Base-by-base conservation (phyloP, 768 basidiomycete genomes). In the Auriculariales sp. region DNA sequence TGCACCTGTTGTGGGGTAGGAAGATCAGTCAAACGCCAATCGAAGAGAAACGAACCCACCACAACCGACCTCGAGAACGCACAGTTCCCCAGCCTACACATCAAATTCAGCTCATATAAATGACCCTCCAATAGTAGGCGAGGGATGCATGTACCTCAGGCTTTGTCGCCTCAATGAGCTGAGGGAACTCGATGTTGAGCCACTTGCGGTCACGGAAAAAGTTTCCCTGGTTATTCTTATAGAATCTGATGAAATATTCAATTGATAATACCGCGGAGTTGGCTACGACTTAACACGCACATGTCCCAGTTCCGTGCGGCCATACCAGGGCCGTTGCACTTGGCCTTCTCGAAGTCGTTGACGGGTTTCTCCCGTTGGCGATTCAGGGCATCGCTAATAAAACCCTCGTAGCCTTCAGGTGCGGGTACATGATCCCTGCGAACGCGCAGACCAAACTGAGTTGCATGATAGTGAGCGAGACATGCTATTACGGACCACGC, bases 141-240 rank as follows among this genome's bases (percentile, higher is more conserved):
- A n/a, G n/a, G n/a, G n/a, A 10, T 27, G 5, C 32, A 51, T 69
- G 42, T 61, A 87, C 87, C 54, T 83, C 75, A 2, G 77, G 67
- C 54, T 79, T 70, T 11, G 83, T 74, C 1, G 83, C 81, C 10
- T 71, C 71, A 24, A 84, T 68, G 19, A 98, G 73, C 58, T 97
- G 92, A 0, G 86, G 87, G 58, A 98, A 98, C 63, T 99, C 95
- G n/a, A 88, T 78, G 56, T 86, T 78, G 28, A 98, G 70, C 94
- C 95, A 99, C 69, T 90, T 87, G 51, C 95, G 73, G 64, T 98
- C 81, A 33, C 87, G 82, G 70, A 98, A 99, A 66, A 99, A 98
- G 56, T 93, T 92, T 59, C 22, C 39, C 58, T 5, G 64, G 61
- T 42, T 54, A 52, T 3, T 55, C 53, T 50, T 65, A 58, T 56